phyloP scores from a whole-genome alignment of 1,284 basidiomycete genomes.

The Puccinia novopanici region DNA sequence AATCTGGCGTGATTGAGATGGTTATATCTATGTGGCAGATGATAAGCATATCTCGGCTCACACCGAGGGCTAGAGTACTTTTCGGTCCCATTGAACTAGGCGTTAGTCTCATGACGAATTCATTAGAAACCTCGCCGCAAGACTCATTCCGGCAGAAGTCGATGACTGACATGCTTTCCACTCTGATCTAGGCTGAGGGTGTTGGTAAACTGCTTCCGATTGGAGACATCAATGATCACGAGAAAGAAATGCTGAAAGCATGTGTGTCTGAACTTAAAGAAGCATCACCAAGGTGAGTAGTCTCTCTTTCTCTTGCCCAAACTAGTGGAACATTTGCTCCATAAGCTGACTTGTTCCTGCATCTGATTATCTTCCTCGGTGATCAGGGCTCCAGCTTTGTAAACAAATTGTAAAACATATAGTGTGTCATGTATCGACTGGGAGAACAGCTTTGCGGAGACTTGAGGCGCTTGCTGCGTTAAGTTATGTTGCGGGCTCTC shows the following conservation, averaged over 20 bases:
- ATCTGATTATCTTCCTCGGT: not conserved
- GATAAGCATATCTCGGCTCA: slow-evolving; percentile 52
- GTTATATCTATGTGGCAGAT: slow-evolving; percentile 43
- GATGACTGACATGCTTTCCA: not conserved
- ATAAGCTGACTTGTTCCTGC: not conserved
- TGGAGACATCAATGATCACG: slow-evolving; percentile 33
- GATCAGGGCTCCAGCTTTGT: slow-evolving; percentile 39
- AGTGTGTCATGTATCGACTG: not conserved
- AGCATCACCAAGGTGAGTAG: slow-evolving; percentile 42
- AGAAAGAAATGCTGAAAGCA: slow-evolving; percentile 44
- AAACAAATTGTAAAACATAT: slow-evolving; percentile 43
- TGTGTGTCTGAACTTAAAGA: slow-evolving; percentile 47
- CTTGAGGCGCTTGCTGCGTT: not conserved
- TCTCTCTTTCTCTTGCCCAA: not conserved
- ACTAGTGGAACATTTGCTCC: not conserved
- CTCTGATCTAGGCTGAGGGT: slow-evolving; percentile 25
- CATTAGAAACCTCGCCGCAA: not conserved
- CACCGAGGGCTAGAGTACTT: slow-evolving; percentile 73
- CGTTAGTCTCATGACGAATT: slow-evolving; percentile 62
- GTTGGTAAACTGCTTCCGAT: slow-evolving; percentile 44
- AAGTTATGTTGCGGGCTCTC: not conserved
- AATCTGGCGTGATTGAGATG: slow-evolving; percentile 48
- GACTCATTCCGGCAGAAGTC: not conserved
- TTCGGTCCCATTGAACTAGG: slow-evolving; percentile 87
- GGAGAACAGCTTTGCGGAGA: not conserved